Evolutionary conservation across 345 rosid genomes (phyloP).

Genomic region (Zanthoxylum bungeanum): DNA sequence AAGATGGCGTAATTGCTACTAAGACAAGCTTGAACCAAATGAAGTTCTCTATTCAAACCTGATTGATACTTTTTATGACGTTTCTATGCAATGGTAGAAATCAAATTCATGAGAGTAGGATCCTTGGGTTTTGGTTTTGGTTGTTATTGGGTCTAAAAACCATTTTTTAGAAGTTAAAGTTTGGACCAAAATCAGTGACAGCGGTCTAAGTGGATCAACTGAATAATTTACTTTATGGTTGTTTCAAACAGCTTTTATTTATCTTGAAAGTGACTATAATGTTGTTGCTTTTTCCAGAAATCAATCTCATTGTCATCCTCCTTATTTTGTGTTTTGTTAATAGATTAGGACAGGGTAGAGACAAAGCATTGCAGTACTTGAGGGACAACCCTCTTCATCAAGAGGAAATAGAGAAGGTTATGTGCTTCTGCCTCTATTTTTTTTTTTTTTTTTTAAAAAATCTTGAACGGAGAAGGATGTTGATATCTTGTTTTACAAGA

Average conservation of each 20-base stretch:
- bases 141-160: not conserved
- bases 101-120: not conserved
- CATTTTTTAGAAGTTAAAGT: not conserved
- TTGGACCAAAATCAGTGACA: not conserved
- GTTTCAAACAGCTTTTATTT: not conserved
- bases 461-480: no score
- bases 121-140: not conserved
- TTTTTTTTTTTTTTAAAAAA: not conserved
- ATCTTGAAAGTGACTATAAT: not conserved
- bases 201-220: not conserved
- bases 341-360: slow-evolving; percentile 97
- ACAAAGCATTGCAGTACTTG: slow-evolving; percentile 78
- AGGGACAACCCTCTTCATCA: slow-evolving; percentile 61
- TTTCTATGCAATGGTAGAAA: not conserved
- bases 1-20: not conserved
- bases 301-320: slow-evolving; percentile 2
- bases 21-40: not conserved
- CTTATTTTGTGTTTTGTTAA: slow-evolving; percentile 7
- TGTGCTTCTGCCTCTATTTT: not conserved
- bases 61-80: not conserved
- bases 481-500: not conserved
- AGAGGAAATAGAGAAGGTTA: slow-evolving; percentile 83
- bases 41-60: not conserved
- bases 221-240: not conserved
- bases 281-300: not conserved